Evolutionary conservation across 2,329 filamentous ascomycete species (phyloP), one percentile per base, ranked within the genome.

Genomic region (Xylaria sp.): DNA sequence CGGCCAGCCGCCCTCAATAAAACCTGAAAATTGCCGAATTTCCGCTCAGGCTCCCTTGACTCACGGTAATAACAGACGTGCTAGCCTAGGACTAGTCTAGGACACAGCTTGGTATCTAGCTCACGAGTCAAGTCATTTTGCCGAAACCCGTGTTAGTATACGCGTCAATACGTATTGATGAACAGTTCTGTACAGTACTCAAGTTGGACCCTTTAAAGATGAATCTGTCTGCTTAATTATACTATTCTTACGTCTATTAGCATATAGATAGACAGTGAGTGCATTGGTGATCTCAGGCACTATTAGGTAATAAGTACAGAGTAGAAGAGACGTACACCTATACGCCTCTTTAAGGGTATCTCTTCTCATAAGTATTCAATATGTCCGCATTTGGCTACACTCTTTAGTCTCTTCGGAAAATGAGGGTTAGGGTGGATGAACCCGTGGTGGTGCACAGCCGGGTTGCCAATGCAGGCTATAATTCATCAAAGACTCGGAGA

Each of bases 401-500:
- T 24, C 19, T 34, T 57, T 45, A 11, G 45, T 12, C 4, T 19
- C 30, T 51, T 21, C 3, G 32, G 21, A 48, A 51, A 61, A 53
- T n/a, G 47, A 36, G n/a, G 62, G 32, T 42, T 14, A 48, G 39
- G 34, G 27, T 34, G 6, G n/a, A 30, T 55, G 30, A 11, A 45
- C 21, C 36, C 24, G 24, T 27, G 8, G 17, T 55, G 42, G 7
- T 27, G 30, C n/a, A 53, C 30, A 55, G 53, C 50, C 27, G 21
- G 8, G 19, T 53, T 47, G 36, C 54, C 4, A 57, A 21, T 24
- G 24, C 27, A 8, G 47, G 59, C 73, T 70, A 80, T 65, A 80
- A 69, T 62, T 80, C 78, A 63, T 79, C 78, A 51, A 80, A 74
- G 45, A 71, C 75, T 66, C 76, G 76, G 11, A 79, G 62, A 4